Percentiles rank a stretch among this genome's conserved stretches.
Evolutionary conservation across 129 eudicot species (phyloP).

Genomic region (carrot (Daucus carota)): DH1_v3.0 NC_030385.2:47114001-47114500

Average conservation of each 20-base stretch:
- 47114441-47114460: constrained; percentile 69
- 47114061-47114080: constrained; percentile 55
- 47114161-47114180: constrained; percentile 59
- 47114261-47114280: constrained; percentile 86
- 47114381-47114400: constrained; percentile 54
- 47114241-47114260: constrained; percentile 45
- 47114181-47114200: constrained; percentile 63
- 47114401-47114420: constrained; percentile 72
- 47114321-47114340: constrained; percentile 58
- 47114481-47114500: constrained; percentile 76
- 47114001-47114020: constrained; percentile 69
- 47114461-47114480: constrained; percentile 74
- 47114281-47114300: constrained; percentile 96
- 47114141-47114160: constrained; percentile 76
- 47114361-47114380: constrained; percentile 49
- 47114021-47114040: constrained; percentile 60
- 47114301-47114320: constrained; percentile 65
- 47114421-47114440: constrained; percentile 84
- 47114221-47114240: constrained; percentile 60
- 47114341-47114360: constrained; percentile 65
- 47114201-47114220: constrained; percentile 76
- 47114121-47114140: constrained; percentile 62
- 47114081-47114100: constrained; percentile 46
- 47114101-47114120: constrained; percentile 60
- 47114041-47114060: constrained; percentile 78